Conservation (phyloP, 352 stramenopile species). For the Hyaloperonospora brassicae region DNA sequence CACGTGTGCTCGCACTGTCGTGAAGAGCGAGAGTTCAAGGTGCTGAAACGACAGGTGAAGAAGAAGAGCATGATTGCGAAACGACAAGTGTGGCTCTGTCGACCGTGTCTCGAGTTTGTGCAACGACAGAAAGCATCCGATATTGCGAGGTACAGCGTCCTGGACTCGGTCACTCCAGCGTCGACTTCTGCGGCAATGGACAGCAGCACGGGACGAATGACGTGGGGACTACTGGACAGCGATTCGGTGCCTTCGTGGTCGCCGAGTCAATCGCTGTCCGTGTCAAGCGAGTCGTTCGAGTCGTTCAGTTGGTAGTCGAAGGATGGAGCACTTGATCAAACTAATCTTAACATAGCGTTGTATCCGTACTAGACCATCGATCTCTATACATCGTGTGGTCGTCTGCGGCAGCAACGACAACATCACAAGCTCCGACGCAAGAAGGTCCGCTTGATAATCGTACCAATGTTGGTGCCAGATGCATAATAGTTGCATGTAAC, state of each 20-base stretch:
- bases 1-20: constrained; percentile 23
- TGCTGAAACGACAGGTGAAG: constrained; percentile 14
- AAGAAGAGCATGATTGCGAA: constrained; percentile 23
- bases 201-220: constrained; percentile 9
- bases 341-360: neutral
- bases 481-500: no score
- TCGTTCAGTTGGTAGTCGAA: constrained; percentile 14
- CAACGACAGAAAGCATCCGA: constrained; percentile 17
- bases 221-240: constrained; percentile 22
- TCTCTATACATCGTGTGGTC: no score
- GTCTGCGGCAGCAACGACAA: no score
- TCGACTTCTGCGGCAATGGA: constrained; percentile 13
- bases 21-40: constrained; percentile 18
- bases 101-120: constrained; percentile 22
- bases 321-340: neutral
- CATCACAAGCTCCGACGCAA: no score
- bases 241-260: constrained; percentile 25
- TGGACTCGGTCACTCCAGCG: constrained; percentile 18
- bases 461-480: no score
- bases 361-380: no score
- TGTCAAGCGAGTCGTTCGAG: constrained; percentile 26
- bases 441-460: no score
- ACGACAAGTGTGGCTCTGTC: constrained; percentile 16
- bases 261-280: constrained; percentile 20
- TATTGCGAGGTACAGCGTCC: constrained; percentile 13